These are phyloP conservation scores for Malus hybrid DNA, from an alignment of 331 rosid species.

Conservation along the genomic window DNA sequence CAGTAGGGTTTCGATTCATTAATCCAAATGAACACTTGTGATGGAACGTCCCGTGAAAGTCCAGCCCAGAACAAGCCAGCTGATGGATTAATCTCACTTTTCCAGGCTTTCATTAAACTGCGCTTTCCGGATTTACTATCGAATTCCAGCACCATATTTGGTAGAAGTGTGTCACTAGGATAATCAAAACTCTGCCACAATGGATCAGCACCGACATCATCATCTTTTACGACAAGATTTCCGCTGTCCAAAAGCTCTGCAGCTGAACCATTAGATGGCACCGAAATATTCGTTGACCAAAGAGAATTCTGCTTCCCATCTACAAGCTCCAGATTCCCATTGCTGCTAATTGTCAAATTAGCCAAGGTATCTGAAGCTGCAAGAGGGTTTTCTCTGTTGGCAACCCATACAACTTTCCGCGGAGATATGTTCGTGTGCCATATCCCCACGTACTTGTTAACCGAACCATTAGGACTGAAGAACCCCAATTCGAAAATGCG, in stretches of 20 bases:
- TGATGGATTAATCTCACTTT: too few species aligned
- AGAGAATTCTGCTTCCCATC: background rate
- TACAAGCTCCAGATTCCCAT: background rate
- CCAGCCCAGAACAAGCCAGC: background rate
- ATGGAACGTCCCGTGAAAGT: background rate
- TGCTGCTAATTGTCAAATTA: background rate
- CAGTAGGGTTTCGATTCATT: background rate
- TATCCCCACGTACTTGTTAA: background rate
- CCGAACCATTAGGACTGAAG: too few species aligned
- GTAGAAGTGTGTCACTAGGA: background rate
- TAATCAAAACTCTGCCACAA: background rate
- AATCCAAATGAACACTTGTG: background rate
- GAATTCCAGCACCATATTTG: background rate
- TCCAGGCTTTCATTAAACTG: too few species aligned
- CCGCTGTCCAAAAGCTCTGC: constrained; percentile 9
- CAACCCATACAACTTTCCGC: background rate
- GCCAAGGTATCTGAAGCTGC: background rate
- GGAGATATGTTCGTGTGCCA: background rate
- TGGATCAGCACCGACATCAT: background rate
- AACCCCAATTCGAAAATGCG: too few species aligned
- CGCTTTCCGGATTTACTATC: background rate
- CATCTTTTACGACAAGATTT: constrained; percentile 1
- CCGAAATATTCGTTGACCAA: background rate
- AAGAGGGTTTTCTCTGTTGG: background rate
- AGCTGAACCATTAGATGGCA: constrained; percentile 1